Evolutionary conservation across 1,284 basidiomycete species (phyloP), one percentile per base, ranked within the genome.

Genomic region (Cutaneotrichosporon sp.): DNA sequence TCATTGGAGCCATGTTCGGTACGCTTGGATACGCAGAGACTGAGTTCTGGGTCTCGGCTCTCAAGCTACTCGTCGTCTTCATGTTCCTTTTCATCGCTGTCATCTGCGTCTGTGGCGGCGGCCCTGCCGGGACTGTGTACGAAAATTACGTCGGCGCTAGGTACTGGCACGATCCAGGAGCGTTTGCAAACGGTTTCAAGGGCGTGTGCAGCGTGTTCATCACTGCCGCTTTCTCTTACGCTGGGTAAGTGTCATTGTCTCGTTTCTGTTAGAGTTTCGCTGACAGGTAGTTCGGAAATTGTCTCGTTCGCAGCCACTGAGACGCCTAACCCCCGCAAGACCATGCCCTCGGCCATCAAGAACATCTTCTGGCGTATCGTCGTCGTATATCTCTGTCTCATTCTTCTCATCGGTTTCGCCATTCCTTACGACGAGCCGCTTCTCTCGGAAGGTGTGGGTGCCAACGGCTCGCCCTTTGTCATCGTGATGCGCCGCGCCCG

Each of bases 211-310:
- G 71, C 7, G 65, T 68, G 22, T 69, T 70, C 42, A 67, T 69
- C 47, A 75, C 72, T 40, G 90, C 91, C 11, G 90, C 90, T 2
- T 94, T 94, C 82, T 89, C 88, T 13, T 93, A 88, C 82, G 86
- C 88, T 66, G 85, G 61, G 68, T 64, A 22, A 47, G 56, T 63
- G 7, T 26, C 14, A 18, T 10, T 10, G 13, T 0, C 31, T 21
- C 16, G 16, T n/a, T 9, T 32, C 16, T 36, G 26, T 16, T 22
- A 2, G 22, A 18, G 6, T 14, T n/a, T 36, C 47, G 22, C 31
- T 51, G 40, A 55, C 31, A 34, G 30, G 30, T 58, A 63, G 87
- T 57, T 92, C 91, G 10, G 92, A 95, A 78, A 89, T 94, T 67
- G 89, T 94, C 50, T 91, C 90, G 42, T 88, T 93, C 79, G 84